Percentiles rank a stretch among this genome's conserved stretches.
These are phyloP conservation scores for Diddensiella caesifluorescens DNA, from an alignment of 805 yeast genomes.

Conservation along the genomic window DNA sequence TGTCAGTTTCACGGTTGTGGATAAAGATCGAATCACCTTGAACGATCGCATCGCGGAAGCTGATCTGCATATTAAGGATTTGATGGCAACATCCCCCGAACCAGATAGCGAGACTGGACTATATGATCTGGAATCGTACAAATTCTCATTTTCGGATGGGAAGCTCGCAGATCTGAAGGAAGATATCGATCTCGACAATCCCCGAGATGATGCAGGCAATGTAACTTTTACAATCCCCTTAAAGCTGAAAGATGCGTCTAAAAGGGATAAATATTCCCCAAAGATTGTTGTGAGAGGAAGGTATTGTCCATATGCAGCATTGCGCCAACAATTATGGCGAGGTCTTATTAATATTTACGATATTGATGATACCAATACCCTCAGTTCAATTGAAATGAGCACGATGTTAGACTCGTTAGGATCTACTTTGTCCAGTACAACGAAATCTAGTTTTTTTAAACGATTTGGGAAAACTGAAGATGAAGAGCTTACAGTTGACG, in stretches of 20 bases:
- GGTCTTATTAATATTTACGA: constrained; percentile 54
- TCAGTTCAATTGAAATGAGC: constrained; percentile 50
- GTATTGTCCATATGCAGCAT: constrained; percentile 58
- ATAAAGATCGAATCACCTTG: constrained; percentile 75
- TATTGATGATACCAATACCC: constrained; percentile 40
- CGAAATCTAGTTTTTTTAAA: constrained; percentile 30
- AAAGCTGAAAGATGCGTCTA: constrained; percentile 25
- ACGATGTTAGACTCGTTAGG: constrained; percentile 51
- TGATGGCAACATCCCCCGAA: constrained; percentile 33
- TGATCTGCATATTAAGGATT: constrained; percentile 48
- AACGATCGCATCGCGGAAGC: constrained; percentile 78
- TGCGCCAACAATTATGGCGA: constrained; percentile 68
- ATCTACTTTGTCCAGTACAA: constrained; percentile 36
- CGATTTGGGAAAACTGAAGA: constrained; percentile 29
- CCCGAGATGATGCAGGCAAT: background rate
- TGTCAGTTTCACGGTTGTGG: constrained; percentile 68
- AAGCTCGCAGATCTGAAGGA: constrained; percentile 1
- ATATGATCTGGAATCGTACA: constrained; percentile 22
- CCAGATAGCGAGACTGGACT: constrained; percentile 35
- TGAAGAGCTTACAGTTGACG: constrained; percentile 45
- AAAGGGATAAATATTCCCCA: constrained; percentile 42
- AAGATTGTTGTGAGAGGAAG: constrained; percentile 54
- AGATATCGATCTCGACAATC: background rate
- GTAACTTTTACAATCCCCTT: constrained; percentile 36
- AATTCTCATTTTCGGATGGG: constrained; percentile 12